Evolutionary conservation across 352 stramenopile species (phyloP).

Genomic region (Pythium sp.): DNA sequence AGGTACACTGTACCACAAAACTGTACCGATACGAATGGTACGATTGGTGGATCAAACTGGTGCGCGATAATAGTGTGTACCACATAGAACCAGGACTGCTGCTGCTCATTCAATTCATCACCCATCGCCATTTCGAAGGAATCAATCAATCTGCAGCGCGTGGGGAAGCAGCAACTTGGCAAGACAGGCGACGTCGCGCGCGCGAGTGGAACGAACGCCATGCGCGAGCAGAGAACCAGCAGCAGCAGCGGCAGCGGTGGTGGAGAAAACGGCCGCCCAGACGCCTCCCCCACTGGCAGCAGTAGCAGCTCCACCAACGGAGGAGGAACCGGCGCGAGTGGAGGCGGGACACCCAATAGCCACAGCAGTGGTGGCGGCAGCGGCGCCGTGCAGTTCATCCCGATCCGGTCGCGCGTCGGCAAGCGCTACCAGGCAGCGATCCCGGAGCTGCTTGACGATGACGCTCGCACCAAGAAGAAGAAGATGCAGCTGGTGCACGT

Average conservation of each 20-base stretch:
- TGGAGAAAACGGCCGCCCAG: neutral
- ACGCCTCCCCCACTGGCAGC: constrained; percentile 13
- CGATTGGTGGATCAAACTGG: too few species aligned
- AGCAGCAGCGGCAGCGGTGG: neutral
- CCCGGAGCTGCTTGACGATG: constrained; percentile 39
- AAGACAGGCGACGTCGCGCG: neutral
- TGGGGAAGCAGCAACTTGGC: neutral
- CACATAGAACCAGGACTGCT: too few species aligned
- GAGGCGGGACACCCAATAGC: constrained; percentile 6
- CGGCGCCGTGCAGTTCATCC: constrained; percentile 42
- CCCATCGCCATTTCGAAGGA: constrained; percentile 13
- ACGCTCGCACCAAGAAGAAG: constrained; percentile 24
- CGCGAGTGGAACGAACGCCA: constrained; percentile 5
- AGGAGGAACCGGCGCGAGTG: neutral
- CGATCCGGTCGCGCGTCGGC: constrained; percentile 75
- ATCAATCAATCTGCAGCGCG: constrained; percentile 8
- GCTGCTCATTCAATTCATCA: neutral
- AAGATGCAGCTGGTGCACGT: constrained; percentile 29
- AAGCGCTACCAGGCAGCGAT: constrained; percentile 80
- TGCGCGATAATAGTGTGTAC: too few species aligned
- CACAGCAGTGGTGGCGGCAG: constrained; percentile 2
- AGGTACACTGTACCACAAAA: neutral
- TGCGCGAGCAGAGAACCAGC: constrained; percentile 16
- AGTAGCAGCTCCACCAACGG: constrained; percentile 9
- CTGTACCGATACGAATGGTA: neutral